Percentiles rank a stretch among this genome's conserved stretches.
Evolutionary conservation across 352 stramenopile species (phyloP).

Genomic region (Phytophthora uliginosa): DNA sequence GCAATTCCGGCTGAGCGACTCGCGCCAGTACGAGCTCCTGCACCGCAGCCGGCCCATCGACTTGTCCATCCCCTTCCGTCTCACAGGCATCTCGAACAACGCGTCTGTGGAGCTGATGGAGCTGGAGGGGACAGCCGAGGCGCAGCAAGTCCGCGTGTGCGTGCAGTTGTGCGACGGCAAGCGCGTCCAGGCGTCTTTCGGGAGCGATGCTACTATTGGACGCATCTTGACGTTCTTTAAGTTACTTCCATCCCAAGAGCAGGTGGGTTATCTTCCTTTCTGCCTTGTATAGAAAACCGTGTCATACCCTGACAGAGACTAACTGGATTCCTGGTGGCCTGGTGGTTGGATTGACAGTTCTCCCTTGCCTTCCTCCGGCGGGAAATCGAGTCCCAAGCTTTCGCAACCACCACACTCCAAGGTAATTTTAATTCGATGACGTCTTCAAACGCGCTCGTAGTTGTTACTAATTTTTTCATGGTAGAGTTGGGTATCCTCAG

Average conservation of each 20-base stretch:
- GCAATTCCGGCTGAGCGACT: conserved; percentile 60
- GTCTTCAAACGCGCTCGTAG: background rate
- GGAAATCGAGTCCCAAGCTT: conserved; percentile 63
- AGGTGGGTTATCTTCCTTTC: conserved; percentile 25
- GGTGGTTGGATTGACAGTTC: conserved; percentile 49
- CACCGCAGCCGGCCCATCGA: conserved; percentile 78
- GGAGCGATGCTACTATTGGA: conserved; percentile 62
- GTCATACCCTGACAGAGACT: conserved; percentile 3
- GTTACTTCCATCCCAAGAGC: conserved; percentile 53
- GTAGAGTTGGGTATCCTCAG: conserved; percentile 84
- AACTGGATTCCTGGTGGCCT: background rate
- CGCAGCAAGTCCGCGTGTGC: conserved; percentile 81
- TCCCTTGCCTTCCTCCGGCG: conserved; percentile 83
- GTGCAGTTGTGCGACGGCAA: conserved; percentile 83
- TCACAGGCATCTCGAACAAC: conserved; percentile 90
- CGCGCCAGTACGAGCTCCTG: conserved; percentile 64
- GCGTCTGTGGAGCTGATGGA: conserved; percentile 74
- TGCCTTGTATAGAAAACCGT: background rate
- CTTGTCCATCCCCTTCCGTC: conserved; percentile 85
- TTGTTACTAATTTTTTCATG: conserved; percentile 6
- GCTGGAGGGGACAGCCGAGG: conserved; percentile 35
- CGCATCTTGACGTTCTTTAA: conserved; percentile 67
- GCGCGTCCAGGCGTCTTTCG: conserved; percentile 76
- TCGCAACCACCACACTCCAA: conserved; percentile 74
- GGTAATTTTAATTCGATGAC: conserved; percentile 36